These are phyloP conservation scores for Zelonia costaricensis DNA, from an alignment of 208 protist genomes.

Conservation along the genomic window DNA sequence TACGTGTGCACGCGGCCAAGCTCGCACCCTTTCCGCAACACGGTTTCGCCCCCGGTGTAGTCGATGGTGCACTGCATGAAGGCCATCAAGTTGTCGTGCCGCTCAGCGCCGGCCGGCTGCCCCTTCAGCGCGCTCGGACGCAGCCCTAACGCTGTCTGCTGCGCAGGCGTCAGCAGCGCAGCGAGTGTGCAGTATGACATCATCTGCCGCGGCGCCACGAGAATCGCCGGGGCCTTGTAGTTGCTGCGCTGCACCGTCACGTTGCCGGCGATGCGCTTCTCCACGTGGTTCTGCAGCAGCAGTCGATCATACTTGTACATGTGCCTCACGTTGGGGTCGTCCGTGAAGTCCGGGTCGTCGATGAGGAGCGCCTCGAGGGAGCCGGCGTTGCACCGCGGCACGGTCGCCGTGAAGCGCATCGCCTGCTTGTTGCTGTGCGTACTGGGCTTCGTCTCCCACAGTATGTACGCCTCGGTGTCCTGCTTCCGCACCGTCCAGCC, in stretches of 20 bases:
- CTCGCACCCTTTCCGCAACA: slow-evolving; percentile 20
- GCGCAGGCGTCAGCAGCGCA: slow-evolving; percentile 34
- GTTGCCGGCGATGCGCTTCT: slow-evolving; percentile 28
- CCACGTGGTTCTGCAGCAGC: slow-evolving; percentile 17
- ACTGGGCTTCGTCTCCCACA: slow-evolving; percentile 24
- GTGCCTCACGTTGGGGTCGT: slow-evolving; percentile 33
- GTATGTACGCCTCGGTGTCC: slow-evolving; percentile 11
- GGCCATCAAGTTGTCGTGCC: slow-evolving; percentile 20
- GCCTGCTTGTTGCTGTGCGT: slow-evolving; percentile 26
- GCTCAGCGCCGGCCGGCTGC: not conserved
- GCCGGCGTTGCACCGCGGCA: slow-evolving; percentile 37
- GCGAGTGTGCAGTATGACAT: slow-evolving; percentile 27
- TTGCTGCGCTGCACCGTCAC: slow-evolving; percentile 31
- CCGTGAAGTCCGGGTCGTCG: slow-evolving; percentile 29
- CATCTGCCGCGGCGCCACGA: slow-evolving; percentile 39
- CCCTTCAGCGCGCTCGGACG: slow-evolving; percentile 6
- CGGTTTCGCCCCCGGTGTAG: slow-evolving; percentile 23
- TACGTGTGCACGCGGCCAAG: slow-evolving; percentile 28
- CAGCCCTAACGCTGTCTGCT: slow-evolving; percentile 37
- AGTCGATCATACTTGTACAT: slow-evolving; percentile 37
- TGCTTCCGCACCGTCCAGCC: slow-evolving; percentile 20
- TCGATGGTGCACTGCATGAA: slow-evolving; percentile 41
- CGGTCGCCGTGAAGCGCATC: slow-evolving; percentile 29
- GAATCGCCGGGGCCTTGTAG: slow-evolving; percentile 30
- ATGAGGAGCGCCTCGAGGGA: slow-evolving; percentile 34